Percentiles rank a stretch among this genome's conserved stretches.
Evolutionary conservation across 805 yeast species (phyloP).

Genomic region (Blastobotrys terrestris): DNA sequence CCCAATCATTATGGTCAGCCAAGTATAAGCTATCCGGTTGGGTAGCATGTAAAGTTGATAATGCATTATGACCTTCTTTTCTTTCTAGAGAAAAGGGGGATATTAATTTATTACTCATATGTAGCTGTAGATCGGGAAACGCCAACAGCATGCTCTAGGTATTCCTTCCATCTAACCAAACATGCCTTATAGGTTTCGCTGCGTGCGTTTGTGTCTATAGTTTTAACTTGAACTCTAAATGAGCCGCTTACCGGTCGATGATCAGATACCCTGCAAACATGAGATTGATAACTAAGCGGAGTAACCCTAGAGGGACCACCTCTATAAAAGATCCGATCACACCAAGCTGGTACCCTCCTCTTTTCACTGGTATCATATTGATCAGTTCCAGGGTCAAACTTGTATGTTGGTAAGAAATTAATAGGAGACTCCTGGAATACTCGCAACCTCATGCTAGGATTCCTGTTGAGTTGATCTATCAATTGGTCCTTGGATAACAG

Average conservation of each 20-base stretch:
- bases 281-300: conserved; percentile 56
- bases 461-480: conserved; percentile 69
- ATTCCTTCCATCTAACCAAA: conserved; percentile 13
- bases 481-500: conserved; percentile 75
- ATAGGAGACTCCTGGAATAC: conserved; percentile 78
- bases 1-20: conserved; percentile 24
- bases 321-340: conserved; percentile 76
- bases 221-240: conserved; percentile 56
- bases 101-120: background rate
- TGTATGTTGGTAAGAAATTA: conserved; percentile 84
- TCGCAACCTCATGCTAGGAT: conserved; percentile 53
- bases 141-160: conserved; percentile 6
- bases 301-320: conserved; percentile 51
- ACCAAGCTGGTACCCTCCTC: conserved; percentile 94
- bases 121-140: background rate
- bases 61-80: background rate
- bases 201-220: conserved; percentile 47
- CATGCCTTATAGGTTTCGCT: conserved; percentile 13
- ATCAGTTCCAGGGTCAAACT: conserved; percentile 81
- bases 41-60: conserved; percentile 1
- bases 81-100: too few species aligned
- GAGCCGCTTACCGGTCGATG: conserved; percentile 84
- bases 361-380: conserved; percentile 86
- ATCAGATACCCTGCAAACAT: conserved; percentile 64
- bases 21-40: conserved; percentile 12